These are phyloP conservation scores for Pelargonium citronellum DNA, from an alignment of 441 rosid genomes.

Conservation along the genomic window DNA sequence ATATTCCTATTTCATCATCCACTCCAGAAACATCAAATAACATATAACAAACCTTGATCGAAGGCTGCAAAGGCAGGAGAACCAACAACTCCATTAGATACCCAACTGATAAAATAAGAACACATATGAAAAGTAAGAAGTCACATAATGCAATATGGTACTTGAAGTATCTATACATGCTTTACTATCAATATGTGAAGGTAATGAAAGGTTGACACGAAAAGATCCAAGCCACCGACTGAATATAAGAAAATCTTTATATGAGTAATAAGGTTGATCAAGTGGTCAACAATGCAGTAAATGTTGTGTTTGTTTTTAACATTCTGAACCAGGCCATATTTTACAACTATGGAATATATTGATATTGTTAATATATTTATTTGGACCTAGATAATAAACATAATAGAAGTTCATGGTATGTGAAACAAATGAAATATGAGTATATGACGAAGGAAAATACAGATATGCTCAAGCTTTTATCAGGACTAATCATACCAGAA, in stretches of 20 bases:
- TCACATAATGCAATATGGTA: not conserved
- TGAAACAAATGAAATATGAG: not conserved
- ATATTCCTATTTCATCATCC: conserved; percentile 5
- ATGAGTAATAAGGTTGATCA: not conserved
- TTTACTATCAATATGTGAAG: not conserved
- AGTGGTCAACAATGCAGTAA: not conserved
- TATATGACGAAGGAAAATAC: not conserved
- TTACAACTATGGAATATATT: not conserved
- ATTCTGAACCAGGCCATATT: not conserved
- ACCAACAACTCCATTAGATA: conserved; percentile 90
- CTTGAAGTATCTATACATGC: not conserved
- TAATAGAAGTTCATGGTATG: not conserved
- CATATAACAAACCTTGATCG: conserved; percentile 69
- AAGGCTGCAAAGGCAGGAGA: conserved; percentile 99
- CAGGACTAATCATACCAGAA: not conserved
- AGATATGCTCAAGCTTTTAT: not conserved
- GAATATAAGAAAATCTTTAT: not conserved
- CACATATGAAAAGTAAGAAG: not conserved
- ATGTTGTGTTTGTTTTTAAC: not conserved
- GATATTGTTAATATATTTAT: not conserved
- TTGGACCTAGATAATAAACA: not conserved
- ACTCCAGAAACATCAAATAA: not conserved
- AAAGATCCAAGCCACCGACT: not conserved
- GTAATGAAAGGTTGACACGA: not conserved
- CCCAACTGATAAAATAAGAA: conserved; percentile 54